Base-by-base conservation (phyloP, 75 land plant genomes). In the Selaginella tamariscina region DNA sequence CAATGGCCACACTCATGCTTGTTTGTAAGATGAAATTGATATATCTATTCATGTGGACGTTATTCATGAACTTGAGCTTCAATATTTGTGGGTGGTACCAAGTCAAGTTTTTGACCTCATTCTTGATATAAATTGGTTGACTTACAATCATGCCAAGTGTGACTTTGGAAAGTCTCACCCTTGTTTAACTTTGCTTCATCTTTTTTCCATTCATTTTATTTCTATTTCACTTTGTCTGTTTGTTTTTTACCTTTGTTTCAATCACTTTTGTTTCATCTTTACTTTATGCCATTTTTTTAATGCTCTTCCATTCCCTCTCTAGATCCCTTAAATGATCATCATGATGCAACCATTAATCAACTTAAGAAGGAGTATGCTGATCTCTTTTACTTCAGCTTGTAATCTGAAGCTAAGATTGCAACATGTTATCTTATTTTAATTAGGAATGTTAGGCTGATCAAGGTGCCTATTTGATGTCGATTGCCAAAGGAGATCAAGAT, bases 61-160 rank as follows among this genome's bases (percentile, higher is more conserved):
- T 39, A 5, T 39, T n/a, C n/a, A n/a, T 15, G 5, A 39, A 15
- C 49, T 39, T 39, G 49, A 15, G 49, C 15, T 39, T 5, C 49
- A 39, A 39, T 39, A 5, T 5, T 39, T 39, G 49, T 39, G 49
- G 49, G 49, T 39, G 49, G 49, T 39, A 15, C 49, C 15, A 15
- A 39, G 49, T 39, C 49, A 39, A 39, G 15, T 39, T 39, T 39
- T 39, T 39, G 49, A 39, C 49, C 49, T 39, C 49, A 39, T 39
- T 15, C 49, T 39, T 39, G 49, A 15, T 39, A 39, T 39, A 39
- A 15, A 39, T 39, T 39, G 49, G 49, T 39, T 39, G 15, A 5
- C 5, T 5, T 39, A 15, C 49, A 39, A 39, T 39, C 49, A 39
- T 39, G 49, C 49, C 15, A 39, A 39, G 49, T 39, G 15, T 39